phyloP scores from a whole-genome alignment of 768 basidiomycete species.

The Mycena galericulata region DNA sequence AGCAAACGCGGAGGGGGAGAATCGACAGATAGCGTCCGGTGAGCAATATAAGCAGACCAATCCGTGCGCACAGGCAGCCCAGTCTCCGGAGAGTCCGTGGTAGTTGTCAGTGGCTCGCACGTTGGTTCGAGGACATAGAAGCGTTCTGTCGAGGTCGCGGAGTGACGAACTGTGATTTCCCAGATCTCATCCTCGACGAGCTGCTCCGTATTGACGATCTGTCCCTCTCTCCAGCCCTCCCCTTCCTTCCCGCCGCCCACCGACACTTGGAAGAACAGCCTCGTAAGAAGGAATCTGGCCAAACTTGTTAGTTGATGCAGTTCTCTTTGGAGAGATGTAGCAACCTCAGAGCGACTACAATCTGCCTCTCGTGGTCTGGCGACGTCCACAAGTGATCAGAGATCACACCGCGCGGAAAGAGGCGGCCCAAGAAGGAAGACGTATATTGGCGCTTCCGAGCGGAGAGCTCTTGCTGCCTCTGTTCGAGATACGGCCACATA shows the following conservation, averaged over 20 bases:
- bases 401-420: conserved; percentile 50
- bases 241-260: conserved; percentile 53
- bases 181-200: conserved; percentile 71
- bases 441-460: conserved; percentile 54
- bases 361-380: conserved; percentile 69
- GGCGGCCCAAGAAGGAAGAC: conserved; percentile 62
- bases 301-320: not conserved
- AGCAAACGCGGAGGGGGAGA: conserved; percentile 45
- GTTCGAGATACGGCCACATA: conserved; percentile 78
- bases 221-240: conserved; percentile 48
- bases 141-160: conserved; percentile 39
- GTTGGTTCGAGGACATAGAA: conserved; percentile 77
- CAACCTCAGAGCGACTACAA: conserved; percentile 68
- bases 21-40: conserved; percentile 25
- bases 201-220: conserved; percentile 62
- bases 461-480: conserved; percentile 58
- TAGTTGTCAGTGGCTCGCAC: conserved; percentile 59
- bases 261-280: conserved; percentile 73
- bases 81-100: not conserved
- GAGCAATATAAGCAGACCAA: conserved; percentile 71
- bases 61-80: conserved; percentile 60
- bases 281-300: conserved; percentile 70
- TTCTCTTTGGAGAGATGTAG: conserved; percentile 22
- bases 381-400: conserved; percentile 66
- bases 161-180: conserved; percentile 55